Base-by-base conservation (phyloP, 495 filamentous ascomycete genomes). In the Penicillium ucsense region DNA sequence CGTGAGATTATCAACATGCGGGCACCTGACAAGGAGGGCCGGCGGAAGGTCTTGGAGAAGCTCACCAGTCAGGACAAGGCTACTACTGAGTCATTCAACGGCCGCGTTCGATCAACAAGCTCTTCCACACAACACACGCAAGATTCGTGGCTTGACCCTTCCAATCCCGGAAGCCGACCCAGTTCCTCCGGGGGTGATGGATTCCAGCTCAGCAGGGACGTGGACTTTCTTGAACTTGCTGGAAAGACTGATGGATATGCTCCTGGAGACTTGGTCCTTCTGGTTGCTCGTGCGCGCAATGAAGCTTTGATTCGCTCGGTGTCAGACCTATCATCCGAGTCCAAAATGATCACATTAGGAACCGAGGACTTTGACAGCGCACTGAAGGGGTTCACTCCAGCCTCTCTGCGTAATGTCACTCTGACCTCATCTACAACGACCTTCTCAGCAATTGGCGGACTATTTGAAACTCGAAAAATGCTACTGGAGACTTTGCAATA, bases 231-330 rank as follows among this genome's bases (percentile, higher is more conserved):
- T 10, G 89, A 96, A 44, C 72, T 97, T 42, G 89, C 94, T 4
- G 88, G 90, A 11, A 81, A 87, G 56, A 97, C 90, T 0, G 92
- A 98, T 56, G 92, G 92, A 3, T 98, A 95, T 62, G 95, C 95
- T 89, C 92, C 92, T 0, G 92, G 89, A 3, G 92, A 98, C 64
- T 74, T 98, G 39, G 80, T 86, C 10, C 73, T 95, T 1, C 79
- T 96, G 27, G 82, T 94, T 32, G 82, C 86, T 39, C 82, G 92
- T 46, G 92, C 92, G 8, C 80, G 91, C 39, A 94, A 84, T 59
- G 92, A 97, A 68, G 87, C 89, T 8, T 73, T 97, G 1, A 92
- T 95, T 46, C 81, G 89, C 9, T 82, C 82, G 28, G 66, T 75
- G 20, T 64, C 70, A 28, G 66, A 71, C 43, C 36, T 63, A 34